Conservation (phyloP, 1,284 basidiomycete genomes). For the Chalciporus sp. region DNA sequence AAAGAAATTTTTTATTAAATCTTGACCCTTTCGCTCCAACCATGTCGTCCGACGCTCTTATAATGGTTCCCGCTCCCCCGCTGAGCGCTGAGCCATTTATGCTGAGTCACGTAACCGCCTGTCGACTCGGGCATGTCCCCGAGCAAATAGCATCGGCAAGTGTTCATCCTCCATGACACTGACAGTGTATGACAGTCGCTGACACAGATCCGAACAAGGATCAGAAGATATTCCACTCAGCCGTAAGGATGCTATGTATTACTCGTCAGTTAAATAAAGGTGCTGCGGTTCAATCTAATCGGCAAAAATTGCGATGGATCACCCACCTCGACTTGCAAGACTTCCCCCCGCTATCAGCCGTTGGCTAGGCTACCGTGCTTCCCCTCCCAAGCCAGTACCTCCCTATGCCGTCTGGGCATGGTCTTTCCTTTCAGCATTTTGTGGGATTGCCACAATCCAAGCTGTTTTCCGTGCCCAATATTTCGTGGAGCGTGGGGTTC, state of each 20-base stretch:
- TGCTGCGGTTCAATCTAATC: neutral
- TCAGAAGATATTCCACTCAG: neutral
- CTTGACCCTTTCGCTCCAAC: too few relatives aligned
- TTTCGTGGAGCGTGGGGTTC: constrained; percentile 50
- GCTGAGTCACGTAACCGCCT: too few relatives aligned
- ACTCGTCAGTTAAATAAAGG: neutral
- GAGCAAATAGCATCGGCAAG: too few relatives aligned
- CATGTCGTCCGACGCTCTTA: too few relatives aligned
- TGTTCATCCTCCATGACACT: too few relatives aligned
- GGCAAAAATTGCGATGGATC: neutral
- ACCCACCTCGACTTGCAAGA: constrained; percentile 1
- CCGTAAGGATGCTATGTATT: neutral
- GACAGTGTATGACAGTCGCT: too few relatives aligned
- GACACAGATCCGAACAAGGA: too few relatives aligned
- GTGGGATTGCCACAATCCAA: constrained; percentile 57
- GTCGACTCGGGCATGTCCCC: too few relatives aligned
- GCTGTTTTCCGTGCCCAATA: constrained; percentile 53
- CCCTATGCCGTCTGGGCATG: constrained; percentile 23
- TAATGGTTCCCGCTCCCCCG: too few relatives aligned
- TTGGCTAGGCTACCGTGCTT: constrained; percentile 19
- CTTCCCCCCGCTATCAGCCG: constrained; percentile 6
- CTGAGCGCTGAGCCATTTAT: too few relatives aligned
- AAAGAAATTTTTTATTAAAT: too few relatives aligned
- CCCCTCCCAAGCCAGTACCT: constrained; percentile 8
- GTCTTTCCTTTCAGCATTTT: constrained; percentile 56